phyloP scores from a whole-genome alignment of 495 filamentous ascomycete genomes.

The Tuber magnatum region DNA sequence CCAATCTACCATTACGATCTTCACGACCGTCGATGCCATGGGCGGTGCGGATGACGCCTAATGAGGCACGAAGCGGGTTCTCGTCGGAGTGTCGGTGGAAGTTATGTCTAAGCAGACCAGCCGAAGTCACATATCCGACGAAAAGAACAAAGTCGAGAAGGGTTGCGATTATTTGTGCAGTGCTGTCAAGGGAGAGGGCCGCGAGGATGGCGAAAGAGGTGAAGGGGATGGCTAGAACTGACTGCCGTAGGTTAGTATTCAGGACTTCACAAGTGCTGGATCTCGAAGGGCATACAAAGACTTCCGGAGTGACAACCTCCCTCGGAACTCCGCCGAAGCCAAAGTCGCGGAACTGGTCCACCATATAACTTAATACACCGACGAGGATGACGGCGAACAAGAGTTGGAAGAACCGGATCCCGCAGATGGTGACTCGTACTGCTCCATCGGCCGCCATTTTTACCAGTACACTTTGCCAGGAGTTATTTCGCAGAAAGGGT shows the following conservation, averaged over 20 bases:
- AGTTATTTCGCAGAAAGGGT: neutral
- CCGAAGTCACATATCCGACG: conserved; percentile 30
- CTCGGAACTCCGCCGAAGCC: conserved; percentile 3
- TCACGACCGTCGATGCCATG: conserved; percentile 7
- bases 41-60: conserved; percentile 11
- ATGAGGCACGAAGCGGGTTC: conserved; percentile 18
- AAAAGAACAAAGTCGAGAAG: conserved; percentile 35
- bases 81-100: conserved; percentile 9
- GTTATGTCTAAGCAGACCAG: conserved; percentile 26
- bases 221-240: conserved; percentile 26
- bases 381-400: conserved; percentile 33
- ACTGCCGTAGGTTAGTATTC: conserved; percentile 8
- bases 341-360: conserved; percentile 31
- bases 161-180: conserved; percentile 19
- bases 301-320: conserved; percentile 26
- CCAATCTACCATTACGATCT: conserved; percentile 15
- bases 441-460: conserved; percentile 13
- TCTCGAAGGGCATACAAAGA: conserved; percentile 15
- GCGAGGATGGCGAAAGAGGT: conserved; percentile 29
- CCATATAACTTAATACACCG: conserved; percentile 30
- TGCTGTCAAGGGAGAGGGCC: conserved; percentile 25
- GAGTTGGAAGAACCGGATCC: conserved; percentile 33
- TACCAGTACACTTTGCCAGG: neutral
- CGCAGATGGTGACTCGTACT: conserved; percentile 15
- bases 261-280: neutral